These are phyloP conservation scores for Vaccinium vitisidaea DNA, from an alignment of 148 eudicot species.

Conservation along the genomic window DNA sequence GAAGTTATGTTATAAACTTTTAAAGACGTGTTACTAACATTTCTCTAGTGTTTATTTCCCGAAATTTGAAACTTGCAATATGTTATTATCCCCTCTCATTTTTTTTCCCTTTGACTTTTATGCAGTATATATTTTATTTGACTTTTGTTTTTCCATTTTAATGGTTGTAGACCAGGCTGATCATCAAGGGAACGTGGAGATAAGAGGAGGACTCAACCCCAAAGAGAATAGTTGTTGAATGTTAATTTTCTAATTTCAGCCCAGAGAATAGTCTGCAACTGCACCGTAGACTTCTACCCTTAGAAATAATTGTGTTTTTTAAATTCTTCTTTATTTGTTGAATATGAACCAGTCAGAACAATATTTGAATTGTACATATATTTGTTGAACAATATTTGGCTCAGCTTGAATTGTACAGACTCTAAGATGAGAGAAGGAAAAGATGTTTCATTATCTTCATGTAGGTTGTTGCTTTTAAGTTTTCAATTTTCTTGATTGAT, in stretches of 20 bases:
- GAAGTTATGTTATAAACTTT: neutral
- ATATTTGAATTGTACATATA: no score
- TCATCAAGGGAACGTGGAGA: conserved; percentile 5
- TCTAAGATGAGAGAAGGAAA: no score
- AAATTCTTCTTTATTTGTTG: no score
- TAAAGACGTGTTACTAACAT: neutral
- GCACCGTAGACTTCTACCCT: no score
- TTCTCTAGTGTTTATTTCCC: neutral
- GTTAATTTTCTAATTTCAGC: neutral
- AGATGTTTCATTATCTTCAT: no score
- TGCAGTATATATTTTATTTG: neutral
- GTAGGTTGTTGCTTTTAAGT: no score
- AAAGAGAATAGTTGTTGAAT: neutral
- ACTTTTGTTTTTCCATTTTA: neutral
- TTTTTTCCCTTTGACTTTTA: neutral
- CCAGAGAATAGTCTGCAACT: neutral
- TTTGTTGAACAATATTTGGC: no score
- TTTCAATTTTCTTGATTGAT: neutral
- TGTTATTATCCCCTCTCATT: neutral
- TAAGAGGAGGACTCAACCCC: neutral
- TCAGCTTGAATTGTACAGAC: no score
- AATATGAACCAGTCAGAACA: no score
- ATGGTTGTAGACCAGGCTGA: conserved; percentile 3
- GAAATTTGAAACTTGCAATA: neutral
- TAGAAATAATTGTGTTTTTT: no score